Conservation (phyloP, 495 filamentous ascomycete genomes). For the Tuber calosporum region DNA sequence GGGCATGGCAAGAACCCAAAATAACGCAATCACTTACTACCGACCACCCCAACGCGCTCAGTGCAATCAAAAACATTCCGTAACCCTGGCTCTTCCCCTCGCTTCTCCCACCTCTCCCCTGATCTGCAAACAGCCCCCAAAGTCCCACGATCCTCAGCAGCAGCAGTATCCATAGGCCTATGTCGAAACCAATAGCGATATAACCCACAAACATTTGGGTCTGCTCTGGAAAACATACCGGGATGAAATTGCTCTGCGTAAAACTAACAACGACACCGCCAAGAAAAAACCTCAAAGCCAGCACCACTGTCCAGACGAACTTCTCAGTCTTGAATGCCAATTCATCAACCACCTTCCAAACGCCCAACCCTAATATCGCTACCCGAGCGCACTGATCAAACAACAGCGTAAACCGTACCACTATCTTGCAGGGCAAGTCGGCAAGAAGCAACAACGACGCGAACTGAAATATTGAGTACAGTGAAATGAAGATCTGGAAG, state of each 20-base stretch:
- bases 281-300: slow-evolving; percentile 25
- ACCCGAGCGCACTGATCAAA: slow-evolving; percentile 36
- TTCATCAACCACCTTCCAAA: slow-evolving; percentile 30
- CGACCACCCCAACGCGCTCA: slow-evolving; percentile 30
- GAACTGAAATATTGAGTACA: slow-evolving; percentile 34
- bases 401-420: slow-evolving; percentile 24
- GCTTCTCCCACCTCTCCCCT: slow-evolving; percentile 19
- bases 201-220: slow-evolving; percentile 21
- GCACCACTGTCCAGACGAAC: slow-evolving; percentile 14
- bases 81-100: slow-evolving; percentile 32
- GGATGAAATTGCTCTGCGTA: slow-evolving; percentile 32
- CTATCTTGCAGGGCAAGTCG: slow-evolving; percentile 22
- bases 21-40: slow-evolving; percentile 23
- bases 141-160: slow-evolving; percentile 26
- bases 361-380: slow-evolving; percentile 18
- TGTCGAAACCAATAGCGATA: slow-evolving; percentile 28
- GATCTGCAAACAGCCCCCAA: slow-evolving; percentile 27
- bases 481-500: slow-evolving; percentile 27
- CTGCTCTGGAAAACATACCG: slow-evolving; percentile 36
- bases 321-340: slow-evolving; percentile 15
- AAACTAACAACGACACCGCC: slow-evolving; percentile 31
- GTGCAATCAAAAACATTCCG: slow-evolving; percentile 31
- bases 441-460: slow-evolving; percentile 23
- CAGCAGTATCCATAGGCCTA: slow-evolving; percentile 20
- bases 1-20: not conserved